A percentile compares a stretch with the other conserved stretches of the same genome.
Conservation (phyloP, 805 yeast species). For the Zygosaccharomyces bisporus region DNA sequence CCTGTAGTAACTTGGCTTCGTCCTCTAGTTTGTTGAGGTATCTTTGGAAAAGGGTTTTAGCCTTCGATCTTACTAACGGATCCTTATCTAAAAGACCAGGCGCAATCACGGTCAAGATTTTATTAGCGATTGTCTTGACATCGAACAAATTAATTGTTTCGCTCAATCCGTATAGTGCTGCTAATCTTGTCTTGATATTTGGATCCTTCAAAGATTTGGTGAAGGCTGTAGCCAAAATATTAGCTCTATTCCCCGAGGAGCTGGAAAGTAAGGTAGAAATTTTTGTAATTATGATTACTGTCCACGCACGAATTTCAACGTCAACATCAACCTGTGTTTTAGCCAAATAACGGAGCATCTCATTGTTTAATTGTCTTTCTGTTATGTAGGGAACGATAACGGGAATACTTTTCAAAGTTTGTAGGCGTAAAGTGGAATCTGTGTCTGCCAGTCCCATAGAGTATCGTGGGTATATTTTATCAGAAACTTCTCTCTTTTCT, state of each 20-base stretch:
- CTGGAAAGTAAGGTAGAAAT: slow-evolving; percentile 31
- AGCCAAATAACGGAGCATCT: slow-evolving; percentile 73
- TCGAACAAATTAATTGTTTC: slow-evolving; percentile 61
- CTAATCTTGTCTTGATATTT: slow-evolving; percentile 66
- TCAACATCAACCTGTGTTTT: slow-evolving; percentile 39
- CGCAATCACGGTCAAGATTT: slow-evolving; percentile 78
- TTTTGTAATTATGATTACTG: slow-evolving; percentile 27
- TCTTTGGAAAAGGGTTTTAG: slow-evolving; percentile 60
- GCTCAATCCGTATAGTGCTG: slow-evolving; percentile 72
- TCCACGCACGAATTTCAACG: slow-evolving; percentile 32
- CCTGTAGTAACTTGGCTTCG: slow-evolving; percentile 38
- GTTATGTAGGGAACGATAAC: slow-evolving; percentile 59
- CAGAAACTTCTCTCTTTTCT: slow-evolving; percentile 59
- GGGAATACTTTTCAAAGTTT: slow-evolving; percentile 59
- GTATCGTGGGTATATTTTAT: slow-evolving; percentile 61
- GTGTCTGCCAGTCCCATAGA: slow-evolving; percentile 85
- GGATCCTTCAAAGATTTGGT: slow-evolving; percentile 80
- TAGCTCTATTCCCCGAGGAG: slow-evolving; percentile 43
- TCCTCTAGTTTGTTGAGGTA: slow-evolving; percentile 53
- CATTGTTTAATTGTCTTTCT: slow-evolving; percentile 82
- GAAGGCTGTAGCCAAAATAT: slow-evolving; percentile 82
- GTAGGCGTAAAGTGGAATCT: slow-evolving; percentile 73
- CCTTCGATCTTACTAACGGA: slow-evolving; percentile 64
- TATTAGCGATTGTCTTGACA: slow-evolving; percentile 72
- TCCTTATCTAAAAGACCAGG: slow-evolving; percentile 78